Evolutionary conservation across 139 green algal genomes (phyloP).

Genomic region (Haematococcus sp.): DNA sequence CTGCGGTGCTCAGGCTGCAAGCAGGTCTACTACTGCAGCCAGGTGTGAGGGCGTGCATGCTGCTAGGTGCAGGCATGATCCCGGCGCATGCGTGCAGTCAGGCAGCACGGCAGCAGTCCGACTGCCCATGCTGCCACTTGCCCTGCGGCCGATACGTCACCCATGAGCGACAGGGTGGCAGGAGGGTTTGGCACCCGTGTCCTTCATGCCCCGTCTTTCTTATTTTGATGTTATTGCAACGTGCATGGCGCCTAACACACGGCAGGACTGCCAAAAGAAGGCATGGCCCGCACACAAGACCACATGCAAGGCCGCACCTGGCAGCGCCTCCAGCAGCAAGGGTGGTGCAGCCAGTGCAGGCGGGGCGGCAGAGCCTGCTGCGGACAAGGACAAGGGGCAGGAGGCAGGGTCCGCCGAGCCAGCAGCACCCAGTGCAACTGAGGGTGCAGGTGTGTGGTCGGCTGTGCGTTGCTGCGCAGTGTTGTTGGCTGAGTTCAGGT

Average conservation of each 20-base stretch:
- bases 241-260: too few relatives aligned
- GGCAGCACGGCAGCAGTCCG: too few relatives aligned
- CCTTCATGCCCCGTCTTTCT: too few relatives aligned
- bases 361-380: not conserved
- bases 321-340: not conserved
- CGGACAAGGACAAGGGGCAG: too few relatives aligned
- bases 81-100: too few relatives aligned
- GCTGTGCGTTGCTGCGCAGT: not conserved
- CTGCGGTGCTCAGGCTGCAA: slow-evolving; percentile 29
- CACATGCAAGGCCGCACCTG: slow-evolving; percentile 26
- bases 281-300: slow-evolving; percentile 38
- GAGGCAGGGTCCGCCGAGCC: not conserved
- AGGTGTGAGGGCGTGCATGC: not conserved
- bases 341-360: not conserved
- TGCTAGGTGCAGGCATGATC: too few relatives aligned
- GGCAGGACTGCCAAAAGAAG: slow-evolving; percentile 17
- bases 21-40: slow-evolving; percentile 31
- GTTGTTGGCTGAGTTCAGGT: too few relatives aligned
- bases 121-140: too few relatives aligned
- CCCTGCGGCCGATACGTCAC: too few relatives aligned
- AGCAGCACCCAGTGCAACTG: not conserved
- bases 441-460: not conserved
- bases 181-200: too few relatives aligned
- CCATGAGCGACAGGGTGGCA: too few relatives aligned
- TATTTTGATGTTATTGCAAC: too few relatives aligned